A percentile compares a stretch with the other conserved stretches of the same genome.
Evolutionary conservation across 139 green algal species (phyloP).

Genomic region (Closterium sp.): DNA sequence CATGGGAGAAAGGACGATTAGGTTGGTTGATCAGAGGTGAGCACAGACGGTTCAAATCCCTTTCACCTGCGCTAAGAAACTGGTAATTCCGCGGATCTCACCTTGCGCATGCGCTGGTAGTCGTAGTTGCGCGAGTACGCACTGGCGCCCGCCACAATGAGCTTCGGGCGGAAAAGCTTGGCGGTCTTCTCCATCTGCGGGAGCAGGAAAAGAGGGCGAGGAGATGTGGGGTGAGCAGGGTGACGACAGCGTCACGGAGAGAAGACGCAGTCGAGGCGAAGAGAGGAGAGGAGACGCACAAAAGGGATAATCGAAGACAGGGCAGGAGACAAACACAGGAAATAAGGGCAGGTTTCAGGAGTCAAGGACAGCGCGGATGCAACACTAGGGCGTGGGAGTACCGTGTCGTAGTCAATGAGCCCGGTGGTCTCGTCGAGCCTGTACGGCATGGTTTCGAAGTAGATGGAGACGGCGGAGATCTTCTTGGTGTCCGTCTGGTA

Average conservation of each 20-base stretch:
- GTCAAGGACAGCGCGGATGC: constrained; percentile 82
- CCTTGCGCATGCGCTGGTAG: constrained; percentile 86
- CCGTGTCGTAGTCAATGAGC: constrained; percentile 92
- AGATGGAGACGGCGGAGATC: constrained; percentile 95
- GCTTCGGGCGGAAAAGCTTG: constrained; percentile 57
- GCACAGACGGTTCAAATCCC: background rate
- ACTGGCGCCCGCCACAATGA: constrained; percentile 91
- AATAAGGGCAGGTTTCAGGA: no score
- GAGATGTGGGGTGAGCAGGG: no score
- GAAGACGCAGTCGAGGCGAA: background rate
- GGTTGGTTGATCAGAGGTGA: no score
- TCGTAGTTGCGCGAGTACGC: constrained; percentile 94
- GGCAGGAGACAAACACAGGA: background rate
- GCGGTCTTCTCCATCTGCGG: constrained; percentile 52
- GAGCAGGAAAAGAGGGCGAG: background rate
- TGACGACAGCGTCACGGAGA: no score
- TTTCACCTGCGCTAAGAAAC: no score
- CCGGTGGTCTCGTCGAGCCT: constrained; percentile 90
- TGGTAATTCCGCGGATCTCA: constrained; percentile 5
- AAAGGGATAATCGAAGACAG: background rate
- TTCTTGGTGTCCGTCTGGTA: constrained; percentile 96
- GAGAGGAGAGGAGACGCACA: background rate
- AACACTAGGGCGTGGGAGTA: constrained; percentile 28
- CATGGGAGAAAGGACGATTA: background rate
- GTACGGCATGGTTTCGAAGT: constrained; percentile 98